A percentile compares a stretch with the other conserved stretches of the same genome.
Conservation (phyloP, 352 stramenopile species). For the Pythium pyrilobum region DNA sequence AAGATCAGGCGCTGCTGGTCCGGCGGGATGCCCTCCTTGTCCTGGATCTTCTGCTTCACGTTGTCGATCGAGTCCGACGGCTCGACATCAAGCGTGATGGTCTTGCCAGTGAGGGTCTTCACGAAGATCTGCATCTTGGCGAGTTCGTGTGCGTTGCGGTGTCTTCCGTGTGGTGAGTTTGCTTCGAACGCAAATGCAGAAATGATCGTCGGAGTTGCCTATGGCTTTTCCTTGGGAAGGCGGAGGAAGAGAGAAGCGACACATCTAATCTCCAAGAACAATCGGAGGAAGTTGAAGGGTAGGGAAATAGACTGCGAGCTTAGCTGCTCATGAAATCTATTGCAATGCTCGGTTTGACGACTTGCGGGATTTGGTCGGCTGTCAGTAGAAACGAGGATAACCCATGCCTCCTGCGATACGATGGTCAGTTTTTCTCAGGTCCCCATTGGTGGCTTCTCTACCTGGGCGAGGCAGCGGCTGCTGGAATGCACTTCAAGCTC, state of each 20-base stretch:
- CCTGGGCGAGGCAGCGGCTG: background rate
- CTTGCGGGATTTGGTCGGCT: slow-evolving; percentile 2
- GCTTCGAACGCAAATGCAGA: slow-evolving; percentile 8
- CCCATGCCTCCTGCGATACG: slow-evolving; percentile 4
- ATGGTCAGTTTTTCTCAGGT: slow-evolving; percentile 7
- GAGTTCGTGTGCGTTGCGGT: background rate
- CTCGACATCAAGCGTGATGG: slow-evolving; percentile 90
- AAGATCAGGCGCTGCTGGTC: slow-evolving; percentile 97
- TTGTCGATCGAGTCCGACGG: slow-evolving; percentile 92
- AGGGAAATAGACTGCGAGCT: background rate
- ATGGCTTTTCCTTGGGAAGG: background rate
- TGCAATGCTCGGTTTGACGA: background rate
- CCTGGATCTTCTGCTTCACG: slow-evolving; percentile 95
- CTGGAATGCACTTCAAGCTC: slow-evolving; percentile 17
- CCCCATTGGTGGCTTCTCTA: background rate
- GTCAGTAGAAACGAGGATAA: background rate
- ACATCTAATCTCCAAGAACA: slow-evolving; percentile 3
- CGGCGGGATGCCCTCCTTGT: slow-evolving; percentile 92
- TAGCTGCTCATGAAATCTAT: slow-evolving; percentile 3
- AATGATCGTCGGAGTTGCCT: background rate
- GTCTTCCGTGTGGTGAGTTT: slow-evolving; percentile 2
- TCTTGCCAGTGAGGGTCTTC: slow-evolving; percentile 92
- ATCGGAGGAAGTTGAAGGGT: slow-evolving; percentile 12
- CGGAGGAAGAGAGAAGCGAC: background rate
- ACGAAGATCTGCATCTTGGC: slow-evolving; percentile 62